A percentile compares a stretch with the other conserved stretches of the same genome.
Conservation (phyloP, 495 filamentous ascomycete species). For the Thozetella sp. region DNA sequence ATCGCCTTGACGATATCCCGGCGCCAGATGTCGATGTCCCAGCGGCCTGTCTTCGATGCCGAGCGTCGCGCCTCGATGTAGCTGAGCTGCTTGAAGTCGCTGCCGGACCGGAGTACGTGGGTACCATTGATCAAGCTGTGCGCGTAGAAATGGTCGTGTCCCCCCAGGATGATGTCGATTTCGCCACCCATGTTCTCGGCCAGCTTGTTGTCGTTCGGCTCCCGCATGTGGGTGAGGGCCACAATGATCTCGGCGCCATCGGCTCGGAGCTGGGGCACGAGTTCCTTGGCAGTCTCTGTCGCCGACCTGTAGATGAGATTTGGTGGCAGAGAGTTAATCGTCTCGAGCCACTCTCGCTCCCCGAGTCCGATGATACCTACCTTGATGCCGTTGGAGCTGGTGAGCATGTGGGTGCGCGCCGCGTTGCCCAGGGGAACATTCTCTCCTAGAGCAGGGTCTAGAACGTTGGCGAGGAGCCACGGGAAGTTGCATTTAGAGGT, state of each 20-base stretch:
- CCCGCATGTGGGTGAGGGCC: slow-evolving; percentile 80
- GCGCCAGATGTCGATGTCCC: slow-evolving; percentile 78
- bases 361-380: slow-evolving; percentile 83
- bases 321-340: slow-evolving; percentile 83
- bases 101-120: slow-evolving; percentile 81
- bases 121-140: slow-evolving; percentile 75
- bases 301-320: slow-evolving; percentile 80
- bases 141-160: slow-evolving; percentile 87
- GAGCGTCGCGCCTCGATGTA: slow-evolving; percentile 76
- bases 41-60: slow-evolving; percentile 44
- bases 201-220: slow-evolving; percentile 84
- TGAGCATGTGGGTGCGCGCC: slow-evolving; percentile 69
- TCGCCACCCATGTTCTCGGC: slow-evolving; percentile 67
- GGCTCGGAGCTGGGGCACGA: slow-evolving; percentile 68
- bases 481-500: slow-evolving; percentile 78
- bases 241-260: slow-evolving; percentile 82
- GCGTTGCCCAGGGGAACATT: slow-evolving; percentile 70
- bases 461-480: slow-evolving; percentile 85
- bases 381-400: slow-evolving; percentile 80
- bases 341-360: slow-evolving; percentile 78
- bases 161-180: slow-evolving; percentile 84
- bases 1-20: slow-evolving; percentile 71
- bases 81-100: slow-evolving; percentile 88
- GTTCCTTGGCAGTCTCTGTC: slow-evolving; percentile 65
- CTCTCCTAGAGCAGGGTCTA: slow-evolving; percentile 76